Base-by-base conservation (phyloP, 2,329 filamentous ascomycete genomes). In the Westerdykella aurantiaca region DNA sequence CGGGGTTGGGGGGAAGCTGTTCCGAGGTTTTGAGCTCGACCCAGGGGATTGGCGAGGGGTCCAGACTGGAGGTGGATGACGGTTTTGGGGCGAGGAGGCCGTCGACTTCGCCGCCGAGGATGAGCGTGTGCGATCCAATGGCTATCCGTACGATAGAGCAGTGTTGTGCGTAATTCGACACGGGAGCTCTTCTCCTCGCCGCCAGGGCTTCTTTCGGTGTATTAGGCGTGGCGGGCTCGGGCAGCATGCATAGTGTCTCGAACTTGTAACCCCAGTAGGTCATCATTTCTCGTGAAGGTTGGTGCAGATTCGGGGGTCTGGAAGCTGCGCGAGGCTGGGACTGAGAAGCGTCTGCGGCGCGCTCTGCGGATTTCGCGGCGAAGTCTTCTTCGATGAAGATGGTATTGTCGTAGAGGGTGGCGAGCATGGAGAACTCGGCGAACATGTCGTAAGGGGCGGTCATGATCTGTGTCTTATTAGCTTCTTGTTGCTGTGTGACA, bases 241-340 rank as follows among this genome's bases (percentile, higher is more conserved):
- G 83, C 4, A 97, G 71, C 2, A 93, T 83, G 6, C 83, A 82
- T 1, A 98, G 69, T 0, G 88, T 86, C 68, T 98, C 93, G 58
- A 98, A 98, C 64, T 98, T 98, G 72, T 98, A 98, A 31, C 91
- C 91, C 91, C 91, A 97, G 61, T 83, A 98, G 39, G 84, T 82
- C 89, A 96, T 96, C 51, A 90, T 74, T 45, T 93, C 85, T 40
- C 85, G 82, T 0, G 86, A 79, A 61, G 75, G 72, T 58, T 74
- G 70, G 56, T 79, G 71, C 57, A 77, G 69, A 52, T 80, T 71
- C 60, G 76, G 67, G 48, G 71, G 67, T 41, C 64, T 60, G 44
- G 44, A 25, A 9, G 57, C 54, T 35, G 57, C 41, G 14, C 53
- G 51, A 7, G 57, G 50, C 4, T 51, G 55, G 5, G 57, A 57